Conservation (phyloP, 2,329 filamentous ascomycete genomes). For the Monilinia polystroma region DNA sequence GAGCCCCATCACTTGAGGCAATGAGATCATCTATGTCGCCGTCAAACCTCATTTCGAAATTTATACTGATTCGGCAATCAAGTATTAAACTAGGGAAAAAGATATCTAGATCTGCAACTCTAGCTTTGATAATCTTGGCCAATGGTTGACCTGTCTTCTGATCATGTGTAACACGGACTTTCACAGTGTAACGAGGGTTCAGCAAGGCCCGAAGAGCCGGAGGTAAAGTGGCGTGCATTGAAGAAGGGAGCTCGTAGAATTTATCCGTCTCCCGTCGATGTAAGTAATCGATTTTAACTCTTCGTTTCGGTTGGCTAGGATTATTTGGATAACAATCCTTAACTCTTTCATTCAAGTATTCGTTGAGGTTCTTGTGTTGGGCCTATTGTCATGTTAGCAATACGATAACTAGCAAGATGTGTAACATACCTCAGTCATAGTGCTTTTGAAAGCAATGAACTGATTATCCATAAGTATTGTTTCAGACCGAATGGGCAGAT, state of each 20-base stretch:
- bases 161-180: constrained; percentile 74
- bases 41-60: constrained; percentile 86
- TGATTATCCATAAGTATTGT: constrained; percentile 63
- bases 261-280: constrained; percentile 81
- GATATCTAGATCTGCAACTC: constrained; percentile 85
- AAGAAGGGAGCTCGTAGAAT: constrained; percentile 72
- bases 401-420: neutral
- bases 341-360: constrained; percentile 74
- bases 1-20: constrained; percentile 43
- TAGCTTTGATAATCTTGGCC: constrained; percentile 85
- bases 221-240: constrained; percentile 60
- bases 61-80: constrained; percentile 92
- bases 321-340: constrained; percentile 56
- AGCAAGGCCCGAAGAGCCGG: constrained; percentile 62
- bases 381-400: constrained; percentile 47
- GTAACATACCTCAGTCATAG: constrained; percentile 79
- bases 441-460: constrained; percentile 73
- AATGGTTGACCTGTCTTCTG: constrained; percentile 68
- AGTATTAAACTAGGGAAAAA: constrained; percentile 74
- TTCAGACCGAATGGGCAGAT: constrained; percentile 67
- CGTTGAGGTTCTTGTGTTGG: constrained; percentile 82
- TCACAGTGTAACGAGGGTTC: constrained; percentile 55
- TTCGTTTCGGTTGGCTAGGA: constrained; percentile 41
- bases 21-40: constrained; percentile 59
- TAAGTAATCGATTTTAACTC: constrained; percentile 72